These are phyloP conservation scores for Backusella sp. DNA, from an alignment of 192 early-diverging fungal genomes.

Conservation along the genomic window DNA sequence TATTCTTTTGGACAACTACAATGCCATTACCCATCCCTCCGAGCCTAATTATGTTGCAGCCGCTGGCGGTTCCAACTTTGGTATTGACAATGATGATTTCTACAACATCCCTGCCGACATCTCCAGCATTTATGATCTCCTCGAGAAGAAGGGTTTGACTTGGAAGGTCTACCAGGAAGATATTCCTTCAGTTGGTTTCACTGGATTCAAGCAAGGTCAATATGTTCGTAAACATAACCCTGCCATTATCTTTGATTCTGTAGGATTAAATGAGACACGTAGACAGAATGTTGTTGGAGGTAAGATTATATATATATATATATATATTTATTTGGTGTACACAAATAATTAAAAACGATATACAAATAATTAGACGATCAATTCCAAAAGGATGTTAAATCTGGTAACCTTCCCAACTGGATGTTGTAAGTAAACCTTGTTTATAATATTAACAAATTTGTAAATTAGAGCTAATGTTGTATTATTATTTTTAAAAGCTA, in stretches of 20 bases:
- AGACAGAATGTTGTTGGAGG: conserved; percentile 15
- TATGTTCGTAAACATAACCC: conserved; percentile 36
- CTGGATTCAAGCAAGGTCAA: conserved; percentile 18
- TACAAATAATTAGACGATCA: neutral
- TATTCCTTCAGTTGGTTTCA: conserved; percentile 25
- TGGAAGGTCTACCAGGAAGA: conserved; percentile 37
- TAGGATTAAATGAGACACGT: conserved; percentile 19
- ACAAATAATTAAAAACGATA: neutral
- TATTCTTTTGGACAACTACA: conserved; percentile 1
- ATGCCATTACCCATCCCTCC: conserved; percentile 54
- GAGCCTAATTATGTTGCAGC: conserved; percentile 76
- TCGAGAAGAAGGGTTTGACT: conserved; percentile 26
- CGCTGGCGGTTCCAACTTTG: conserved; percentile 45
- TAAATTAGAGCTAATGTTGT: neutral
- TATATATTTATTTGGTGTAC: neutral
- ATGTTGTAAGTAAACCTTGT: conserved; percentile 24
- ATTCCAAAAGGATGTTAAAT: conserved; percentile 6
- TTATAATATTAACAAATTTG: neutral
- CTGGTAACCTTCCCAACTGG: conserved; percentile 17
- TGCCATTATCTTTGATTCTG: conserved; percentile 28
- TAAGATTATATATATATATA: neutral
- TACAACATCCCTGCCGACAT: conserved; percentile 43
- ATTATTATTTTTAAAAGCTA: conserved; percentile 1
- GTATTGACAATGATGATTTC: conserved; percentile 42
- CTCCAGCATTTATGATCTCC: conserved; percentile 31